These are phyloP conservation scores for Camellia japonica DNA, from an alignment of 148 eudicot species.

Conservation along the genomic window DNA sequence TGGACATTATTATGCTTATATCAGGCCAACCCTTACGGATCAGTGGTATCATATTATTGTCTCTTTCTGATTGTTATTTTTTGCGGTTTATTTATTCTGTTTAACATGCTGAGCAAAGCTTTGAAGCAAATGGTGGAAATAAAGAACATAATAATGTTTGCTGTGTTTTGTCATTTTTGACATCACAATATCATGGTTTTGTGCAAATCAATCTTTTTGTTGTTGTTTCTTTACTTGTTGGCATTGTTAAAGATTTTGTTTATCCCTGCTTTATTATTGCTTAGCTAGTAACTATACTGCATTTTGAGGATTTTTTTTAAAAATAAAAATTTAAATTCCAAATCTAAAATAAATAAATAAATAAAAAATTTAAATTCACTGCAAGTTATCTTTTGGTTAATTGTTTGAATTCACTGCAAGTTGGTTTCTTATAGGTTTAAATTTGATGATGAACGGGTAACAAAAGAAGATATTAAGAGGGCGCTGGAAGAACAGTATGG, in stretches of 20 bases:
- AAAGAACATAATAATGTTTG: not conserved
- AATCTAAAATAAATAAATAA: no score
- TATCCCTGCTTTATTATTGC: not conserved
- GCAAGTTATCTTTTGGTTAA: not conserved
- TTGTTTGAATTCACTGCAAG: not conserved
- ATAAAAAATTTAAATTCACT: no score
- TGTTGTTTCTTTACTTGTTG: not conserved
- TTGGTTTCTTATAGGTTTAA: slow-evolving; percentile 54
- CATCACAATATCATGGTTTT: not conserved
- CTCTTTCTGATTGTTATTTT: not conserved
- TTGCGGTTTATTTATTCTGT: not conserved
- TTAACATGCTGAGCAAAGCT: not conserved
- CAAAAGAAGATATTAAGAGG: slow-evolving; percentile 79
- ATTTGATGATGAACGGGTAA: slow-evolving; percentile 92
- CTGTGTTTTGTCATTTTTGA: not conserved
- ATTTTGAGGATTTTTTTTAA: not conserved
- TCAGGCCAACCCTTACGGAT: slow-evolving; percentile 76
- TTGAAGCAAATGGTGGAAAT: not conserved
- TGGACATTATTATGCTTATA: slow-evolving; percentile 86
- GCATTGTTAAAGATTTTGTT: not conserved
- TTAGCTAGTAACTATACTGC: not conserved
- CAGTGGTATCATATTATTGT: slow-evolving; percentile 46
- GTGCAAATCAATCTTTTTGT: slow-evolving; percentile 2
- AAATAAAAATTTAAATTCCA: no score
- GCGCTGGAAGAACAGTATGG: slow-evolving; percentile 92